Conservation (phyloP, 2,329 filamentous ascomycete species). For the Pyrenophora seminiperda region DNA sequence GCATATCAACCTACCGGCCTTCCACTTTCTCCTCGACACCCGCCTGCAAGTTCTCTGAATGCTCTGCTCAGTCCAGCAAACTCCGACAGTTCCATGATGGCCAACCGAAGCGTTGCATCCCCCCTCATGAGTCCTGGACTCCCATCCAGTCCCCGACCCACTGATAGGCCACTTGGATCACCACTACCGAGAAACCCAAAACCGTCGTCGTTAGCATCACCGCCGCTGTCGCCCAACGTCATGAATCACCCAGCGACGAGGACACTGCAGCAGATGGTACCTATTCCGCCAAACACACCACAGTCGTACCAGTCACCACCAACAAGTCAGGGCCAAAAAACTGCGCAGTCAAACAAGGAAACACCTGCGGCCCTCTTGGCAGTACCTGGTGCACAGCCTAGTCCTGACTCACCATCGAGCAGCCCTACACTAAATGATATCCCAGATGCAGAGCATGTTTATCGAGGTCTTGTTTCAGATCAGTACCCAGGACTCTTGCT, state of each 20-base stretch:
- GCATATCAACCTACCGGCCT: slow-evolving; percentile 37
- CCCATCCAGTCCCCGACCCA: slow-evolving; percentile 65
- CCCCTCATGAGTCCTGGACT: slow-evolving; percentile 67
- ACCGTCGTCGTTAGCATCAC: slow-evolving; percentile 61
- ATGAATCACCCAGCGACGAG: slow-evolving; percentile 70
- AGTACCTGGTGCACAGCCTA: slow-evolving; percentile 41
- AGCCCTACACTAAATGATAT: slow-evolving; percentile 32
- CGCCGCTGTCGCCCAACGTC: slow-evolving; percentile 69
- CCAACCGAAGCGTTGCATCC: slow-evolving; percentile 49
- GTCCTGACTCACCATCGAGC: slow-evolving; percentile 40
- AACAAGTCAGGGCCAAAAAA: slow-evolving; percentile 47
- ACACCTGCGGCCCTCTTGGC: slow-evolving; percentile 34
- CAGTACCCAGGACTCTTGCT: slow-evolving; percentile 86
- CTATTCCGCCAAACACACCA: slow-evolving; percentile 71
- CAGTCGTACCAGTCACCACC: slow-evolving; percentile 64
- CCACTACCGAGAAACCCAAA: slow-evolving; percentile 63
- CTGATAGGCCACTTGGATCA: slow-evolving; percentile 64
- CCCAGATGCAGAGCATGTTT: slow-evolving; percentile 61
- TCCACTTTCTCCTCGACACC: slow-evolving; percentile 47
- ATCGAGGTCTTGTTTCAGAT: slow-evolving; percentile 78
- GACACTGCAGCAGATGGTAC: slow-evolving; percentile 73
- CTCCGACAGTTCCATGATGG: slow-evolving; percentile 47
- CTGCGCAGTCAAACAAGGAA: slow-evolving; percentile 34
- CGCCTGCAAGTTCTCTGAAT: slow-evolving; percentile 46
- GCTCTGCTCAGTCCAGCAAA: slow-evolving; percentile 58